These are phyloP conservation scores for Ceratobasidium sp. DNA, from an alignment of 1,284 basidiomycete genomes.

Conservation along the genomic window DNA sequence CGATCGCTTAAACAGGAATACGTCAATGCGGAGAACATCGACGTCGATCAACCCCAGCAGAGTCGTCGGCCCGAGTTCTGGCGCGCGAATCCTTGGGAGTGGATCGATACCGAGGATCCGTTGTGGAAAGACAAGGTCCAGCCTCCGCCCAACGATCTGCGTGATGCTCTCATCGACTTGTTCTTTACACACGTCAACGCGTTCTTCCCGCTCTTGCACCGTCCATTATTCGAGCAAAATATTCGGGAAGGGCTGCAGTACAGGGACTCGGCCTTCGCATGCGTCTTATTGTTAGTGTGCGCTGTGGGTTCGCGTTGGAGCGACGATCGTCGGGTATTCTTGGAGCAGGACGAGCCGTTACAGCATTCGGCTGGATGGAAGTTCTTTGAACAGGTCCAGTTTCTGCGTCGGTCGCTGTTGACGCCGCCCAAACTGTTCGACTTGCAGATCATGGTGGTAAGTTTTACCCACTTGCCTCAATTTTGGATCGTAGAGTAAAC, in stretches of 20 bases:
- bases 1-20: constrained; percentile 74
- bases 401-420: constrained; percentile 65
- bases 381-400: constrained; percentile 75
- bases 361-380: constrained; percentile 78
- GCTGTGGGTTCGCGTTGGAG: constrained; percentile 79
- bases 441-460: constrained; percentile 70
- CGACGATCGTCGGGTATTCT: constrained; percentile 71
- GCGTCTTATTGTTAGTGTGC: constrained; percentile 78
- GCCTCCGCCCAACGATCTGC: constrained; percentile 76
- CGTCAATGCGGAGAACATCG: constrained; percentile 57
- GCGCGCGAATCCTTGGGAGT: constrained; percentile 58
- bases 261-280: constrained; percentile 73
- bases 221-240: constrained; percentile 76
- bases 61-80: constrained; percentile 55
- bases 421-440: constrained; percentile 77
- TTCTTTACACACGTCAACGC: constrained; percentile 77
- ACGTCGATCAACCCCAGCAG: constrained; percentile 8
- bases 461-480: constrained; percentile 52
- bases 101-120: constrained; percentile 59
- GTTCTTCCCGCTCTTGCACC: constrained; percentile 81
- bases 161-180: constrained; percentile 70
- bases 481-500: constrained; percentile 52
- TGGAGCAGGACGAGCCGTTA: constrained; percentile 55
- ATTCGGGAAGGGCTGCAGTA: constrained; percentile 71
- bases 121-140: constrained; percentile 57